These are phyloP conservation scores for Sesbania bispinosa DNA, from an alignment of 306 rosid genomes.

Conservation along the genomic window DNA sequence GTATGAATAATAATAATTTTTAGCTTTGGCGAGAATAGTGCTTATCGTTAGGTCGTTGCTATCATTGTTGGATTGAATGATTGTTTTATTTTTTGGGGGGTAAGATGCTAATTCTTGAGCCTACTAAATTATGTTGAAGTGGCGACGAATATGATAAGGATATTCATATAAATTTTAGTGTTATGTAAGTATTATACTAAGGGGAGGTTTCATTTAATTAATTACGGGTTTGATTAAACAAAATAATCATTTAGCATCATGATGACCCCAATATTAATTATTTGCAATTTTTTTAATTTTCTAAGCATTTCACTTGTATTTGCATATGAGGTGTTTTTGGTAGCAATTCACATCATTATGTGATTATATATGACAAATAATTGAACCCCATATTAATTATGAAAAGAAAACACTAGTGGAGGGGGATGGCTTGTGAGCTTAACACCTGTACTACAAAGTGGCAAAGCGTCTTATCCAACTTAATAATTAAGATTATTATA, in stretches of 20 bases:
- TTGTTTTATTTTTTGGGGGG: neutral
- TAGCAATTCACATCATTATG: neutral
- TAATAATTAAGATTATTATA: conserved; percentile 20
- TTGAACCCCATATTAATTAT: conserved; percentile 16
- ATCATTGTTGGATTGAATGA: conserved; percentile 22
- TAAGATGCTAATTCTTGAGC: conserved; percentile 7
- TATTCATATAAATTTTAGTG: conserved; percentile 2
- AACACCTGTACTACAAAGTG: conserved; percentile 29
- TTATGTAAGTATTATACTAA: neutral
- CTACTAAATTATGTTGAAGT: conserved; percentile 20
- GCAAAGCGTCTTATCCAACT: conserved; percentile 20
- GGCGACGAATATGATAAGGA: conserved; percentile 21
- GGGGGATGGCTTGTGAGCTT: conserved; percentile 2
- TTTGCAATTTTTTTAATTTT: too few species aligned
- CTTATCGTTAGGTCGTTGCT: conserved; percentile 22
- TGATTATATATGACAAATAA: conserved; percentile 18
- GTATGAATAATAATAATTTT: neutral
- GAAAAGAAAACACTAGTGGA: conserved; percentile 9
- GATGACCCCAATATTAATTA: neutral
- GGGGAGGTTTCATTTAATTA: neutral
- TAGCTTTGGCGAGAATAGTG: conserved; percentile 12
- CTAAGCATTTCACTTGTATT: neutral
- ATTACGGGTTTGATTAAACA: conserved; percentile 4
- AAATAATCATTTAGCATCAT: neutral
- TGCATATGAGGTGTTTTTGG: neutral